Percentiles rank a stretch among this genome's conserved stretches.
These are phyloP conservation scores for Trichosporon sp. DNA, from an alignment of 1,284 basidiomycete species.

Conservation along the genomic window DNA sequence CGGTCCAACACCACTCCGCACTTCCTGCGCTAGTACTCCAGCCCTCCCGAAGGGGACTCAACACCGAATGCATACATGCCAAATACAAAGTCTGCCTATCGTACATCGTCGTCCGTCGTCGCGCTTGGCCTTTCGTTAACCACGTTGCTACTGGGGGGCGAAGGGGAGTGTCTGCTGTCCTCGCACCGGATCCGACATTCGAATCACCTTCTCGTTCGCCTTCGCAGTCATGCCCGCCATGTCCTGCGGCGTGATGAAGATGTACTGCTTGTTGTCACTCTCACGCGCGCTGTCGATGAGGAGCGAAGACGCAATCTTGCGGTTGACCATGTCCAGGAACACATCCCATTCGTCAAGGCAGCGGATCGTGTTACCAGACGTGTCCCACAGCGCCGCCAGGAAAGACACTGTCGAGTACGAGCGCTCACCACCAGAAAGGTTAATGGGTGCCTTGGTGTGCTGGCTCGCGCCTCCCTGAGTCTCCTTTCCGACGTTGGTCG, in stretches of 20 bases:
- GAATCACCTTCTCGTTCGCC: conserved; percentile 44
- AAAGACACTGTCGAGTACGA: conserved; percentile 96
- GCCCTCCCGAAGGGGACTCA: neutral
- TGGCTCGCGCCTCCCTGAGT: conserved; percentile 4
- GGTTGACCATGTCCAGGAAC: conserved; percentile 93
- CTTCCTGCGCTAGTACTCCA: neutral
- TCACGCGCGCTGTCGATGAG: conserved; percentile 87
- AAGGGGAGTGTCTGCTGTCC: conserved; percentile 35
- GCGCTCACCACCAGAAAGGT: conserved; percentile 87
- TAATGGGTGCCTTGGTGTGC: conserved; percentile 64
- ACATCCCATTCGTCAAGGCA: conserved; percentile 91
- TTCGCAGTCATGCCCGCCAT: conserved; percentile 48
- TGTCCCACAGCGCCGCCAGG: conserved; percentile 90
- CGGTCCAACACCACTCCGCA: neutral
- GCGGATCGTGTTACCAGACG: conserved; percentile 87
- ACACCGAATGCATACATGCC: conserved; percentile 9
- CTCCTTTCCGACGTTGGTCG: conserved; percentile 25
- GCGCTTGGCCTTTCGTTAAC: neutral
- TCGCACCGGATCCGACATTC: conserved; percentile 49
- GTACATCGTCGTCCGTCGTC: neutral
- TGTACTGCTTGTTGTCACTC: conserved; percentile 82
- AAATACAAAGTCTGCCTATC: conserved; percentile 1
- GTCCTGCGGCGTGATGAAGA: conserved; percentile 78
- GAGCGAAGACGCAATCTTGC: conserved; percentile 87
- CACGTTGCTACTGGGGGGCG: conserved; percentile 13